Percentiles rank a stretch among this genome's conserved stretches.
Evolutionary conservation across 441 rosid genomes (phyloP).

Genomic region (Sinapis alba): DNA sequence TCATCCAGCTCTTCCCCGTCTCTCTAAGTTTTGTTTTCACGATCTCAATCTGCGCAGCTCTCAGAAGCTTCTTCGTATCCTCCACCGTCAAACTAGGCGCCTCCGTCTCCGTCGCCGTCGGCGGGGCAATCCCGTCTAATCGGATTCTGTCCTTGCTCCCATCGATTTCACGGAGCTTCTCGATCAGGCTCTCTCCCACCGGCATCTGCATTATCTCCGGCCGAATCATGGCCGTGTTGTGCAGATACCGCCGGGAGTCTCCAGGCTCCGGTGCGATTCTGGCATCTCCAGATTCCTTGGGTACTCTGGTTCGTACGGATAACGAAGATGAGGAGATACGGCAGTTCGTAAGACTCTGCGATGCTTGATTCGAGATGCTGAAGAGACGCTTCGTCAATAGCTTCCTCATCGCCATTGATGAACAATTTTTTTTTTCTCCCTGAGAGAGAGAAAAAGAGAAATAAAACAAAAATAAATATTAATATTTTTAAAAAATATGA

Average conservation of each 20-base stretch:
- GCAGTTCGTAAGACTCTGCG: slow-evolving; percentile 54
- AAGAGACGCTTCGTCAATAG: slow-evolving; percentile 63
- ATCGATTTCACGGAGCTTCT: slow-evolving; percentile 56
- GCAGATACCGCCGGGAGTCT: slow-evolving; percentile 62
- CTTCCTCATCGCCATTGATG: slow-evolving; percentile 69
- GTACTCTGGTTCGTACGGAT: slow-evolving; percentile 40
- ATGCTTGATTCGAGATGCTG: slow-evolving; percentile 58
- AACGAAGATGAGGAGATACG: slow-evolving; percentile 54
- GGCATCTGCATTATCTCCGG: slow-evolving; percentile 46
- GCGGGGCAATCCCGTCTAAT: slow-evolving; percentile 51
- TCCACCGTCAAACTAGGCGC: slow-evolving; percentile 49
- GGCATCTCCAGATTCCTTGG: slow-evolving; percentile 39
- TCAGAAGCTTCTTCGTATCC: slow-evolving; percentile 74
- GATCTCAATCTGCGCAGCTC: slow-evolving; percentile 67
- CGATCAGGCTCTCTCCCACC: slow-evolving; percentile 48
- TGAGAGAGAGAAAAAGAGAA: not conserved
- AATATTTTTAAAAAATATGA: not conserved
- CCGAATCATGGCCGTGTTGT: slow-evolving; percentile 44
- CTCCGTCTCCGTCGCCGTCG: slow-evolving; percentile 19
- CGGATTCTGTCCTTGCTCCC: slow-evolving; percentile 58
- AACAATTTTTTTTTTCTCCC: not conserved
- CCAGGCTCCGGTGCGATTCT: slow-evolving; percentile 68
- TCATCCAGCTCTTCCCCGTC: slow-evolving; percentile 55
- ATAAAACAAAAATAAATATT: not conserved
- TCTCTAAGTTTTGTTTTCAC: slow-evolving; percentile 71